Conservation (phyloP, 805 yeast genomes). For the Saccharomycopsis capsularis region DNA sequence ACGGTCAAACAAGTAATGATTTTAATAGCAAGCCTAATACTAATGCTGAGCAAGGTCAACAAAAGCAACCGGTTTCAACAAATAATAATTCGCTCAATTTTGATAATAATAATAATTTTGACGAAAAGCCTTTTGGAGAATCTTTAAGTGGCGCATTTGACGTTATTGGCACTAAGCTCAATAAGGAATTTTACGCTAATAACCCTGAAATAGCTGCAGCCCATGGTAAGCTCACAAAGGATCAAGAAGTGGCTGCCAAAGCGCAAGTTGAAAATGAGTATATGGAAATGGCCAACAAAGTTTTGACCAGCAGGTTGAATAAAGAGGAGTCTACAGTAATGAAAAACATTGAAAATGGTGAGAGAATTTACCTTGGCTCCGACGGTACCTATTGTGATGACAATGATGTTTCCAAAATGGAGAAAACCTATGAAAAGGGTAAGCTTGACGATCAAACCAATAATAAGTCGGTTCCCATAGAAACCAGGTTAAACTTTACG, state of each 20-base stretch:
- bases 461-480: not conserved
- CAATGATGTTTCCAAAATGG: not conserved
- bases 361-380: not conserved
- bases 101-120: not conserved
- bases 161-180: constrained; percentile 12
- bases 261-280: constrained; percentile 17
- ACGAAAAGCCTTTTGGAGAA: constrained; percentile 11
- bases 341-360: not conserved
- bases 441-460: not conserved
- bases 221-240: constrained; percentile 5
- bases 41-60: no score
- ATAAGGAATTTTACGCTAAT: constrained; percentile 6
- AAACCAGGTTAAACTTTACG: constrained; percentile 33
- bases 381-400: not conserved
- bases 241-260: constrained; percentile 15
- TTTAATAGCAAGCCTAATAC: no score
- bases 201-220: no score
- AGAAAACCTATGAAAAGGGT: not conserved
- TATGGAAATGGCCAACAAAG: constrained; percentile 1
- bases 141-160: constrained; percentile 17
- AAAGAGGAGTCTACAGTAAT: not conserved
- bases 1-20: not conserved
- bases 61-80: no score
- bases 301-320: not conserved
- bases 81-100: no score